Percentiles rank a stretch among this genome's conserved stretches.
Conservation (phyloP, 1,139 yeast species). For the Blastobotrys ciferrii region DNA sequence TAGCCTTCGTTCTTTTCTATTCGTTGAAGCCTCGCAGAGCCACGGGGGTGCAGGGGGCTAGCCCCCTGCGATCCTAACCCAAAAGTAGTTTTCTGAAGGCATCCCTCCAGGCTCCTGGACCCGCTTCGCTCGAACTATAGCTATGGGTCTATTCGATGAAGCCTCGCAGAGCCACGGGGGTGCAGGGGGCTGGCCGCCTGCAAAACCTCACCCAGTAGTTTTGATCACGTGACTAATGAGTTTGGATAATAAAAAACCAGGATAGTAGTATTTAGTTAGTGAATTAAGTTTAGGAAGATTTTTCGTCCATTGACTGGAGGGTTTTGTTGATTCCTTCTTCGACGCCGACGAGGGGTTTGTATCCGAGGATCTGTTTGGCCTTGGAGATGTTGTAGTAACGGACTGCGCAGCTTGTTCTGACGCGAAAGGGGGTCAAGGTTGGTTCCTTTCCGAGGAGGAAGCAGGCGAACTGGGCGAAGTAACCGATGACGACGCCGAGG, state of each 20-base stretch:
- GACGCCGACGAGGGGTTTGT: conserved; percentile 74
- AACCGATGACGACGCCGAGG: conserved; percentile 77
- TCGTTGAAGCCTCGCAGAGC: no score
- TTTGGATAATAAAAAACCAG: not conserved
- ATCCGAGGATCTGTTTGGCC: conserved; percentile 76
- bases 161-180: no score
- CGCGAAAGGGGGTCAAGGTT: conserved; percentile 95
- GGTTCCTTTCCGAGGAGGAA: conserved; percentile 76
- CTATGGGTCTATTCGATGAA: no score
- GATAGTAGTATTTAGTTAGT: not conserved
- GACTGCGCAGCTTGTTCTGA: conserved; percentile 87
- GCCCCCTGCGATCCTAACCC: no score
- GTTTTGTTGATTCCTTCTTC: conserved; percentile 82
- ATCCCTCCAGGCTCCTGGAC: no score
- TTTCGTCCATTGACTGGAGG: conserved; percentile 84
- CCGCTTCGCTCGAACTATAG: no score
- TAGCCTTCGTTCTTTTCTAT: no score
- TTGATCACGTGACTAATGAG: not conserved
- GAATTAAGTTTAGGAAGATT: not conserved
- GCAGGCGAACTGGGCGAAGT: conserved; percentile 70
- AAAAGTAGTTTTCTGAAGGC: no score
- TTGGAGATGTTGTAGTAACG: conserved; percentile 90
- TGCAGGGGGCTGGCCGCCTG: no score
- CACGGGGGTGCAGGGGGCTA: no score
- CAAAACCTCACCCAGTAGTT: not conserved